These are phyloP conservation scores for Trichoderma sp. DNA, from an alignment of 2,329 filamentous ascomycete genomes.

Conservation along the genomic window DNA sequence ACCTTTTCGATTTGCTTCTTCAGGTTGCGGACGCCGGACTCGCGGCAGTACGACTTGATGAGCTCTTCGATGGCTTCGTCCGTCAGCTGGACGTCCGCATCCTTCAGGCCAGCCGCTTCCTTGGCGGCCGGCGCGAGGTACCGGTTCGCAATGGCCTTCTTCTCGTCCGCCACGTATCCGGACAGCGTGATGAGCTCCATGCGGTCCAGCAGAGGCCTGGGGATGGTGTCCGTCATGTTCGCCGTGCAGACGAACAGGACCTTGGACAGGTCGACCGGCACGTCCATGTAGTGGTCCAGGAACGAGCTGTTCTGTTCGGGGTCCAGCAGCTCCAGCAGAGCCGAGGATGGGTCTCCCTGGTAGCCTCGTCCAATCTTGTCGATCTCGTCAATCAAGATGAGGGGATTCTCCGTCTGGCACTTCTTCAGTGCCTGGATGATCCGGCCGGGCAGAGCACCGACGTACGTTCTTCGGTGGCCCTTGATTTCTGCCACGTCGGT, in stretches of 20 bases:
- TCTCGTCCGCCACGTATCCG: conserved; percentile 96
- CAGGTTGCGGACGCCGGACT: conserved; percentile 93
- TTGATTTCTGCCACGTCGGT: conserved; percentile 99
- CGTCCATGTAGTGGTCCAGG: conserved; percentile 97
- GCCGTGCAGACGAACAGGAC: conserved; percentile 98
- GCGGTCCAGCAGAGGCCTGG: conserved; percentile 86
- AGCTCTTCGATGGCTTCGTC: conserved; percentile 91
- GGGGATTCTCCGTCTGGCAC: conserved; percentile 96
- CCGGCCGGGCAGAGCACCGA: conserved; percentile 89
- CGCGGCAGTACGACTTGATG: conserved; percentile 97
- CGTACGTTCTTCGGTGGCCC: conserved; percentile 93
- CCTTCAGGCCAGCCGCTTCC: conserved; percentile 85
- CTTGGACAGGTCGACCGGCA: conserved; percentile 95
- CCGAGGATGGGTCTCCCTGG: conserved; percentile 94
- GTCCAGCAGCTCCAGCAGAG: conserved; percentile 88
- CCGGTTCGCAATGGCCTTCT: conserved; percentile 94
- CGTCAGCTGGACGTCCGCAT: conserved; percentile 84
- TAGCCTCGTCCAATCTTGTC: conserved; percentile 98
- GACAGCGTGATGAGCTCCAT: conserved; percentile 98
- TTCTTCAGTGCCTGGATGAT: conserved; percentile 99
- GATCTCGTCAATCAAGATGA: conserved; percentile 95
- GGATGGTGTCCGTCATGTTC: conserved; percentile 98
- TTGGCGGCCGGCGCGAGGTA: conserved; percentile 95
- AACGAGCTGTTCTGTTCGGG: conserved; percentile 98
- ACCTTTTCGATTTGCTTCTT: conserved; percentile 99